Evolutionary conservation across 352 stramenopile genomes (phyloP), one percentile per base, ranked within the genome.

Genomic region (Globisporangium emineosum): DNA sequence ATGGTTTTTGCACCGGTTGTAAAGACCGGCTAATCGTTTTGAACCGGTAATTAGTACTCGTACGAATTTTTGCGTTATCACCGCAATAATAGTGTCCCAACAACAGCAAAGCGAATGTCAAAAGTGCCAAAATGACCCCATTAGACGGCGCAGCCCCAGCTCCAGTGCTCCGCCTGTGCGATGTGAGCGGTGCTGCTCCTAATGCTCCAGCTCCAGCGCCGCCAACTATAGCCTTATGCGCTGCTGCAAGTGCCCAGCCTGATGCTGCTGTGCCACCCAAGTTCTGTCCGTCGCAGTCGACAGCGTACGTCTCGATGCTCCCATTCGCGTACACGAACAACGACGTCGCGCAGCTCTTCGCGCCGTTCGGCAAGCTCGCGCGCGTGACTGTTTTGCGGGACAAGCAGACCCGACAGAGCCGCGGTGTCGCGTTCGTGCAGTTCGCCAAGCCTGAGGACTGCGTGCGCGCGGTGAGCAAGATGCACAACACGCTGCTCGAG

Each of bases 261-360:
- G 15, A 12, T 45, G 17, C 40, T n/a, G 23, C 49, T 12, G 12
- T 0, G 12, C 40, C 40, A 5, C 49, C 37, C 33, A 61, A 55
- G 35, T 54, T 51, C 50, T 59, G 60, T 45, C 60, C 60, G 9
- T 76, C 72, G 21, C 65, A 71, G 47, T 77, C 71, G 13, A 96
- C 88, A 23, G 81, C 89, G 19, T 93, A 96, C 67, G 81, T 96
- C n/a, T 76, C 88, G 25, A 96, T 94, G 88, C 79, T 96, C 47
- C 88, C 88, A 68, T 96, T 90, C 61, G 80, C 81, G 29, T 96
- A 94, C 73, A 96, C 86, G 5, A 93, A 86, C 57, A 96, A 87
- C 68, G 88, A 94, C 66, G 83, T 96, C 19, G 88, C 84, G 40
- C 86, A 96, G 69, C 76, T 96, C 21, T 96, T 94, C 59, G 75